Conservation (phyloP, 177 flowering plant genomes). For the Tripterygium wilfordii region DNA sequence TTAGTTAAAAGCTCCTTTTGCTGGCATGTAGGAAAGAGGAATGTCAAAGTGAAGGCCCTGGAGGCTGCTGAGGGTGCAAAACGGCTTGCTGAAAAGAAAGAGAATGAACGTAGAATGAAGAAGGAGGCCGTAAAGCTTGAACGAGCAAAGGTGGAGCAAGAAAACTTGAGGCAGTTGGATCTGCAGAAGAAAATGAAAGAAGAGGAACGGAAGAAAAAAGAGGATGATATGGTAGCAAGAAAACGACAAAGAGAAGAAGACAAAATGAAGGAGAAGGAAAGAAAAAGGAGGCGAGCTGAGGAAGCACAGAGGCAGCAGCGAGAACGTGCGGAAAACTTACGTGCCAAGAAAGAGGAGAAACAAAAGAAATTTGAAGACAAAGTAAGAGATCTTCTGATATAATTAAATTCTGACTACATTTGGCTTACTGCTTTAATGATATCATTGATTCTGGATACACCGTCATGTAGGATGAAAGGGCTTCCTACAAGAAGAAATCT, state of each 20-base stretch:
- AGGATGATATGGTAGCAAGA: constrained; percentile 55
- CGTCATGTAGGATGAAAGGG: constrained; percentile 31
- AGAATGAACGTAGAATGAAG: constrained; percentile 77
- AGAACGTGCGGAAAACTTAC: constrained; percentile 42
- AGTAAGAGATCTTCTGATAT: constrained; percentile 19
- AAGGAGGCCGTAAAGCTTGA: constrained; percentile 84
- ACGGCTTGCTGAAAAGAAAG: constrained; percentile 69
- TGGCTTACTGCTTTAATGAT: constrained; percentile 3
- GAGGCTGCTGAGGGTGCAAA: constrained; percentile 91
- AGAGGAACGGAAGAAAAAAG: constrained; percentile 68
- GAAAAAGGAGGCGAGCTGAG: constrained; percentile 57
- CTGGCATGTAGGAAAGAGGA: constrained; percentile 62
- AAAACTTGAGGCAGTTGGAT: constrained; percentile 53
- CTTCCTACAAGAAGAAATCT: constrained; percentile 24
- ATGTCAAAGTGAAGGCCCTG: constrained; percentile 80
- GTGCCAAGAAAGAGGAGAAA: constrained; percentile 42
- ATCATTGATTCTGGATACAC: not conserved
- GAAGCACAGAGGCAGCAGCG: constrained; percentile 42
- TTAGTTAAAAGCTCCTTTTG: not conserved
- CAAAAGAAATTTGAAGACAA: constrained; percentile 21
- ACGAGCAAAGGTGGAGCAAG: constrained; percentile 60
- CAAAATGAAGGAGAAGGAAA: constrained; percentile 61
- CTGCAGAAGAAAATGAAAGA: constrained; percentile 54
- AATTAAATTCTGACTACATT: no score
- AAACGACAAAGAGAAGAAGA: constrained; percentile 81